phyloP scores from a whole-genome alignment of 1,284 basidiomycete species.

The Uromyces viciae-fabae region DNA sequence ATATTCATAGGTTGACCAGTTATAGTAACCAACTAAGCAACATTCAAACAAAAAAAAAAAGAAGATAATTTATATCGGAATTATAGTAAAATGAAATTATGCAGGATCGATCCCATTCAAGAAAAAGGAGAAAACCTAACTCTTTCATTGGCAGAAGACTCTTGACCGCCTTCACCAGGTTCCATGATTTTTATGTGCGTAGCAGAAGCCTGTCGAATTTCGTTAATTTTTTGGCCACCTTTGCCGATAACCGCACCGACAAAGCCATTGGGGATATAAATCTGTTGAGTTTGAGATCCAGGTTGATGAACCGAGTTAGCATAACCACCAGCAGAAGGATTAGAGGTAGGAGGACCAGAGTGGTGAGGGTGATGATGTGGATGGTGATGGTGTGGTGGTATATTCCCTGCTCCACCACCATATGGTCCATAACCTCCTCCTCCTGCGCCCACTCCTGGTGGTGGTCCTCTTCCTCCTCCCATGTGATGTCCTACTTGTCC shows the following conservation, averaged over 20 bases:
- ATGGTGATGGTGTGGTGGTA: conserved; percentile 50
- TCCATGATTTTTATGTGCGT: conserved; percentile 99
- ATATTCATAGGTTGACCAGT: conserved; percentile 90
- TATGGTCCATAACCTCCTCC: conserved; percentile 45
- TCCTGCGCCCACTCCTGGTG: background rate
- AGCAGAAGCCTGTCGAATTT: conserved; percentile 87
- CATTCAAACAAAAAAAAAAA: background rate
- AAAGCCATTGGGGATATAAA: conserved; percentile 95
- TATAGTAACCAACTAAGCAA: conserved; percentile 70
- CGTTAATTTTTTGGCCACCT: conserved; percentile 97
- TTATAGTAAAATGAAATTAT: background rate
- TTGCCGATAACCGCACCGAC: conserved; percentile 91
- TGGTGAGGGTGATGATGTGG: conserved; percentile 55
- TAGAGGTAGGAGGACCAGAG: conserved; percentile 54
- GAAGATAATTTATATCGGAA: conserved; percentile 47
- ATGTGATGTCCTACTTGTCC: conserved; percentile 50
- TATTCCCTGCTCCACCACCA: conserved; percentile 50
- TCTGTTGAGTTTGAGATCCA: conserved; percentile 85
- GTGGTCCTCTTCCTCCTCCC: conserved; percentile 39
- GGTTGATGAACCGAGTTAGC: conserved; percentile 60
- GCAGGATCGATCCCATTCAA: background rate
- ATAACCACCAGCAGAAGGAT: conserved; percentile 46
- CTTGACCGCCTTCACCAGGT: conserved; percentile 69
- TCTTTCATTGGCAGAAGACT: conserved; percentile 64
- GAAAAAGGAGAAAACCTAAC: conserved; percentile 41